Evolutionary conservation across 1,284 basidiomycete genomes (phyloP), one percentile per base, ranked within the genome.

Genomic region (Cutaneotrichosporon mucoides): DNA sequence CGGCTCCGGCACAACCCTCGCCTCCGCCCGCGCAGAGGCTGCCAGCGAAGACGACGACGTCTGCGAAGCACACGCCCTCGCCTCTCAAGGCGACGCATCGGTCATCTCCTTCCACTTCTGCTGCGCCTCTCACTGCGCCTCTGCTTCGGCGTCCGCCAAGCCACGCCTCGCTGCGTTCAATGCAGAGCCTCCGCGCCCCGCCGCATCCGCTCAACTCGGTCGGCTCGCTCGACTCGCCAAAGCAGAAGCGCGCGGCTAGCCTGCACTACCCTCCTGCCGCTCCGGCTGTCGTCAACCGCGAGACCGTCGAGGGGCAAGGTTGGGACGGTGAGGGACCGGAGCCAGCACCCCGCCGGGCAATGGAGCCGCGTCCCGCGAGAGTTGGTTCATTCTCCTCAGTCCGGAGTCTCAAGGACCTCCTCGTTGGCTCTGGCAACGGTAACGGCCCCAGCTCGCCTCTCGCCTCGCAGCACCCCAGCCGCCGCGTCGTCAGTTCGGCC

Each of bases 121-220:
- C 38, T 9, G 33, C 42, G 5, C 53, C 44, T 10, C 43, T 37
- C 24, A 47, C 33, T 2, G 53, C 44, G 16, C 44, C 52, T 1
- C 53, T 15, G 24, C 43, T 40, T 13, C 46, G n/a, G 36, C 49
- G 36, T 35, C 53, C 35, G 33, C 37, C 53, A 41, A 42, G 50
- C 47, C 67, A 73, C 53, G 68, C 71, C 2, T 75, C 73, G 4
- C 59, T 75, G 6, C 70, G 75, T 6, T 73, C 71, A 7, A 65
- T 73, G 11, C 70, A 71, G 55, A 74, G 72, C n/a, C 66, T 73
- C 33, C 71, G 75, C 10, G 75, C 73, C 0, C 73, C 75, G 33
- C 74, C 74, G 10, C 75, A 77, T 55, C 75, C 75, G 11, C 70
- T 77, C 57, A 77, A 77, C 55, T 72, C 71, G 13, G 68, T 67